These are phyloP conservation scores for Gastrolobium villosum DNA, from an alignment of 306 rosid genomes.

Conservation along the genomic window DNA sequence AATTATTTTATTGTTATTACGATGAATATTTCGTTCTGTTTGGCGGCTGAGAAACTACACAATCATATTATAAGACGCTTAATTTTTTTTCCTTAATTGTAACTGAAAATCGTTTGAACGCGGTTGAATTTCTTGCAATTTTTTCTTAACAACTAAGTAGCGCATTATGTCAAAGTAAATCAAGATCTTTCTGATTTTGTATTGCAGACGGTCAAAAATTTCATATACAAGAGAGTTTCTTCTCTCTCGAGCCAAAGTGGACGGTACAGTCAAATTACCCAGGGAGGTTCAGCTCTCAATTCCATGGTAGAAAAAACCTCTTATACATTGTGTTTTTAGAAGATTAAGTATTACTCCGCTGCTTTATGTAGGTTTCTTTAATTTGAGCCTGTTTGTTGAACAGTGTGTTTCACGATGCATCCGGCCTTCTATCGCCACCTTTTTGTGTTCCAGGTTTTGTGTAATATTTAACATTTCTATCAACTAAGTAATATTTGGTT, in stretches of 20 bases:
- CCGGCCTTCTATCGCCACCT: constrained; percentile 38
- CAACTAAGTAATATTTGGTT: constrained; percentile 24
- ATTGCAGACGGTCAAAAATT: constrained; percentile 52
- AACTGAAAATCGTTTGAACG: background rate
- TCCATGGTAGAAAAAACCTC: constrained; percentile 45
- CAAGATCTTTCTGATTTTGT: constrained; percentile 23
- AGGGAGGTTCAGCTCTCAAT: constrained; percentile 37
- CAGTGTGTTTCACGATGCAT: constrained; percentile 47
- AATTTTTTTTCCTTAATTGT: background rate
- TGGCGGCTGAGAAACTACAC: constrained; percentile 38
- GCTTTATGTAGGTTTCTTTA: constrained; percentile 14
- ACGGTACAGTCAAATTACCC: constrained; percentile 28
- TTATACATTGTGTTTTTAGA: constrained; percentile 18
- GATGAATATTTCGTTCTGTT: constrained; percentile 24
- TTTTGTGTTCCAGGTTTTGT: constrained; percentile 49
- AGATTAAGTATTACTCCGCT: background rate
- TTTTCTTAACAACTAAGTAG: background rate
- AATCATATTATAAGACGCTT: background rate
- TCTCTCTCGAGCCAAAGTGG: constrained; percentile 52
- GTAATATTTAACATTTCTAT: too few relatives aligned
- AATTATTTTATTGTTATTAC: constrained; percentile 2
- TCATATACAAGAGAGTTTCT: constrained; percentile 60
- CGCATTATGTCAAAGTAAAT: constrained; percentile 21
- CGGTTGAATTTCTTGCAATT: background rate
- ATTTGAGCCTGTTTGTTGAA: constrained; percentile 41